Evolutionary conservation across 306 rosid genomes (phyloP).

Genomic region (Cucurbita argyrosperma): DNA sequence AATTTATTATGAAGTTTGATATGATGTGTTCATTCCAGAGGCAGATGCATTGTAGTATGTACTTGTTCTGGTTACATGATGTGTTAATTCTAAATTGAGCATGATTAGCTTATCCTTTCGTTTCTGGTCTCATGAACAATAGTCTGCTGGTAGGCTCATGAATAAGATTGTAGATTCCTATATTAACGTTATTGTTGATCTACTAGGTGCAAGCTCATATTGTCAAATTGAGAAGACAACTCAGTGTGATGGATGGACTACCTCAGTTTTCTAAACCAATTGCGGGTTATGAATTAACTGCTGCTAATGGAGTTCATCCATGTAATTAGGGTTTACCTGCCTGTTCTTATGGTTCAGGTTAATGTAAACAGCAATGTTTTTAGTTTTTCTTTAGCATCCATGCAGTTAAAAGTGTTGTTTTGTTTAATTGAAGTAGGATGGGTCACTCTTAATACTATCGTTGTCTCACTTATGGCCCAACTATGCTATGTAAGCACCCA

Average conservation of each 20-base stretch:
- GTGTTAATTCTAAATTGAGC: background rate
- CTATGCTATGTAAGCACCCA: background rate
- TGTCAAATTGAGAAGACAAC: conserved; percentile 64
- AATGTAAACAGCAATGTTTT: background rate
- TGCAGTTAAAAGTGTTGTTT: background rate
- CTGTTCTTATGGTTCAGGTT: background rate
- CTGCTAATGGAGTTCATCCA: background rate
- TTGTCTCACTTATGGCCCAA: background rate
- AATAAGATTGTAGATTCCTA: background rate
- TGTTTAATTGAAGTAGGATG: background rate
- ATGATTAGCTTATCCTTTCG: background rate
- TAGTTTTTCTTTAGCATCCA: background rate
- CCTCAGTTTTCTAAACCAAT: conserved; percentile 63
- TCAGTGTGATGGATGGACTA: conserved; percentile 61
- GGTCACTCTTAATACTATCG: background rate
- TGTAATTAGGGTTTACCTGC: conserved; percentile 1
- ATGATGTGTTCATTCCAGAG: background rate
- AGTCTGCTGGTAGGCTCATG: background rate
- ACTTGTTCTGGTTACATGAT: background rate
- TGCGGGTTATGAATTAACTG: conserved; percentile 39
- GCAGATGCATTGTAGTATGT: background rate
- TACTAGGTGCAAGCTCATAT: conserved; percentile 91
- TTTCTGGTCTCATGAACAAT: background rate
- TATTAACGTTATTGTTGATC: conserved; percentile 11
- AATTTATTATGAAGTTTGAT: background rate